These are phyloP conservation scores for Vitrella brassicaformis DNA, from an alignment of 73 alveolate genomes.

Conservation along the genomic window DNA sequence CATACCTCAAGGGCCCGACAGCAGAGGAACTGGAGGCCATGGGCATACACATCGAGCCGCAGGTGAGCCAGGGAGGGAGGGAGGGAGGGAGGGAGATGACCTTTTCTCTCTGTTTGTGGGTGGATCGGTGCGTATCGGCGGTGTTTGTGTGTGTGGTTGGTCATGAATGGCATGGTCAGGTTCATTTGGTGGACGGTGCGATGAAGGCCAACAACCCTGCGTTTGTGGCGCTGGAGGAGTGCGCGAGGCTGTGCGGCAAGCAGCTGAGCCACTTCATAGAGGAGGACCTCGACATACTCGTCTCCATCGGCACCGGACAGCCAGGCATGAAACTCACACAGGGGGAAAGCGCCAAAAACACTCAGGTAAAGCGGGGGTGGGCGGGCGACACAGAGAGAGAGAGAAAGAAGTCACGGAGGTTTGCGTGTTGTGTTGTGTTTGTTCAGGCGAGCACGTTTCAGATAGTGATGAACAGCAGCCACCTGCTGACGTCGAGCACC, in stretches of 20 bases:
- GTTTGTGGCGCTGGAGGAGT: not conserved
- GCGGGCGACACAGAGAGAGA: too few relatives aligned
- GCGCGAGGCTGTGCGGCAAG: not conserved
- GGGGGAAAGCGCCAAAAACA: not conserved
- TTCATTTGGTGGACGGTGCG: not conserved
- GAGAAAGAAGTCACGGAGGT: too few relatives aligned
- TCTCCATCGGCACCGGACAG: not conserved
- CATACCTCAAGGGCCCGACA: not conserved
- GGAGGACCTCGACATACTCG: not conserved
- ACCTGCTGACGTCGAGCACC: not conserved
- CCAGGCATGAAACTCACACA: not conserved
- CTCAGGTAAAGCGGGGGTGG: too few relatives aligned
- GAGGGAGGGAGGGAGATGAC: not conserved
- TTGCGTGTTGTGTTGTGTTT: too few relatives aligned
- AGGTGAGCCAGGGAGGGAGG: not conserved
- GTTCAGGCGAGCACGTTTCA: too few relatives aligned
- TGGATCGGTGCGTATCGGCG: too few relatives aligned
- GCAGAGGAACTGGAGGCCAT: not conserved
- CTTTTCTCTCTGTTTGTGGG: too few relatives aligned
- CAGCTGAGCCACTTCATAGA: not conserved
- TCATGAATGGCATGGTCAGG: too few relatives aligned
- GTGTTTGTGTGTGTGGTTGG: too few relatives aligned
- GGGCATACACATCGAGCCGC: not conserved
- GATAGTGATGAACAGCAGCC: not conserved
- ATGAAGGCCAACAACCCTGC: not conserved